Evolutionary conservation across 129 eudicot genomes (phyloP).

Genomic region (Ambrosia artemisiifolia): DNA sequence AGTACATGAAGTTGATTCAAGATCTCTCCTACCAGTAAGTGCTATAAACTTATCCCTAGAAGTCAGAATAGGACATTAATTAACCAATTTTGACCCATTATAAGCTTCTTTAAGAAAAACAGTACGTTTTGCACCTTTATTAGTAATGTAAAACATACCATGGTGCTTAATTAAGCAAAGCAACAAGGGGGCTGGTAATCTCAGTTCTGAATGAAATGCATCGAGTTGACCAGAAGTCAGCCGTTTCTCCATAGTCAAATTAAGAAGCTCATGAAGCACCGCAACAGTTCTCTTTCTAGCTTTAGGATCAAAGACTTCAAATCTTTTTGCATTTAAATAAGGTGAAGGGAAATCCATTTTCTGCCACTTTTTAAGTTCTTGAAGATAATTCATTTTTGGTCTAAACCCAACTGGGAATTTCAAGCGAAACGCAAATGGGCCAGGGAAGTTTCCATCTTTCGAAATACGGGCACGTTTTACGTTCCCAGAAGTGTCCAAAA

Average conservation of each 20-base stretch:
- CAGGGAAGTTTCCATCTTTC: slow-evolving; percentile 75
- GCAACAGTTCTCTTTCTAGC: slow-evolving; percentile 78
- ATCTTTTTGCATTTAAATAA: slow-evolving; percentile 70
- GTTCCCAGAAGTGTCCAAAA: slow-evolving; percentile 20
- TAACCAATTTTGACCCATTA: slow-evolving; percentile 67
- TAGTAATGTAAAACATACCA: slow-evolving; percentile 82
- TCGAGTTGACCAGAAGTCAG: slow-evolving; percentile 80
- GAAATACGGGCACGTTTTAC: slow-evolving; percentile 41
- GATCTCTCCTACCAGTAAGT: slow-evolving; percentile 63
- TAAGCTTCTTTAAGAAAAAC: slow-evolving; percentile 89
- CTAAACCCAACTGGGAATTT: slow-evolving; percentile 77
- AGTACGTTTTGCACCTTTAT: slow-evolving; percentile 75
- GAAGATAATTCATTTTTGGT: slow-evolving; percentile 75
- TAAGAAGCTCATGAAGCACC: slow-evolving; percentile 87
- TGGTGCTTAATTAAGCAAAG: slow-evolving; percentile 87
- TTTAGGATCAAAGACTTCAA: slow-evolving; percentile 75
- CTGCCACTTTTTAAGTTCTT: slow-evolving; percentile 80
- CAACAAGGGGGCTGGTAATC: slow-evolving; percentile 71
- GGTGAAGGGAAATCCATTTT: slow-evolving; percentile 86
- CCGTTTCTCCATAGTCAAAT: slow-evolving; percentile 82
- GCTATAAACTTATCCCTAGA: slow-evolving; percentile 63
- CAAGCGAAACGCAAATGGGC: slow-evolving; percentile 71
- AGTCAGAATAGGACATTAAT: slow-evolving; percentile 56
- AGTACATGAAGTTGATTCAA: slow-evolving; percentile 28
- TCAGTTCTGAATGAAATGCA: slow-evolving; percentile 64